phyloP scores from a whole-genome alignment of 371 early-diverging fungal genomes.

The Dichotomocladium elegans region DNA sequence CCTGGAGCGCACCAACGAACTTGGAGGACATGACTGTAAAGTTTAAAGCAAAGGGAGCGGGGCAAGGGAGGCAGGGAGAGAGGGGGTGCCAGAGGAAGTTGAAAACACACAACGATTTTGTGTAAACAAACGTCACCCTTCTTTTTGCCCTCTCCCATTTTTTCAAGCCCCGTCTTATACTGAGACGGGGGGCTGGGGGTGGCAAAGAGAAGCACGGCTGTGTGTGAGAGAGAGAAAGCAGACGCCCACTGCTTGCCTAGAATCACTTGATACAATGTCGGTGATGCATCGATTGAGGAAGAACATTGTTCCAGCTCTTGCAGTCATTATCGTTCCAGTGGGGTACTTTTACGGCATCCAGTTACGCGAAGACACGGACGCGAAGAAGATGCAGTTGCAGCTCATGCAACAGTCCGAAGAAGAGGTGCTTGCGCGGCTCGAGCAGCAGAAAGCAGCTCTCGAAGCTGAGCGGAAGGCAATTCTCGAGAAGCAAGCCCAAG shows the following conservation, averaged over 20 bases:
- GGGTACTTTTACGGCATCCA: constrained; percentile 22
- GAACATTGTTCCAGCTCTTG: constrained; percentile 17
- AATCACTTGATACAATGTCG: background rate
- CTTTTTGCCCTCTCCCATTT: background rate
- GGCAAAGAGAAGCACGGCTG: no score
- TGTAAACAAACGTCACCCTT: background rate
- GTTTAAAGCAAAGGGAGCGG: no score
- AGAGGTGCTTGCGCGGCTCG: constrained; percentile 7
- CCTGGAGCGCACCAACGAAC: constrained; percentile 21
- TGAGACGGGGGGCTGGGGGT: no score
- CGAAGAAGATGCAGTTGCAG: background rate
- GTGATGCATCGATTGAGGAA: constrained; percentile 9
- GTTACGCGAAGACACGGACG: constrained; percentile 14
- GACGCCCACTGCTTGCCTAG: background rate
- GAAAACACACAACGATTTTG: background rate
- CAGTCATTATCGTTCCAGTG: constrained; percentile 16
- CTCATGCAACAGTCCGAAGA: constrained; percentile 4
- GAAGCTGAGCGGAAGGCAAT: constrained; percentile 12
- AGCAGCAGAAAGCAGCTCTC: constrained; percentile 13
- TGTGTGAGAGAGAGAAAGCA: no score
- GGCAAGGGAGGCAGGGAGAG: background rate
- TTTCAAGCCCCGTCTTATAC: no score
- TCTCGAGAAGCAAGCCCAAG: constrained; percentile 4
- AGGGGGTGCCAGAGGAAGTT: background rate
- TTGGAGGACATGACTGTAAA: constrained; percentile 14